Conservation (phyloP, 352 stramenopile genomes). For the Thalassiosira hispida region DNA sequence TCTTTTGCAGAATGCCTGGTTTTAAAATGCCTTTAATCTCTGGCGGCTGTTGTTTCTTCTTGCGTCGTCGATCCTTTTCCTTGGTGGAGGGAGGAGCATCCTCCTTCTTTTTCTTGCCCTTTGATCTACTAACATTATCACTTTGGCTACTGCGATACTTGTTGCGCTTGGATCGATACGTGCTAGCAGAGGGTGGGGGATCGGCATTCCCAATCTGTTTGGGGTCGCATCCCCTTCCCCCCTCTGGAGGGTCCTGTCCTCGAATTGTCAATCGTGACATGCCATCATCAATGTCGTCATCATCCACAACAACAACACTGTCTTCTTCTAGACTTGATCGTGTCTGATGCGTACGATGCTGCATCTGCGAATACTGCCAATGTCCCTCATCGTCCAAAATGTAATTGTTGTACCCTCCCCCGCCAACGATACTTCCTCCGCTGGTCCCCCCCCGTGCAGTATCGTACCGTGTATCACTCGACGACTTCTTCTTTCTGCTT, state of each 20-base stretch:
- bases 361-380: conserved; percentile 6
- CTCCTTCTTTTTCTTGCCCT: background rate
- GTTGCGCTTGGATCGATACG: too few relatives aligned
- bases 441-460: too few relatives aligned
- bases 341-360: background rate
- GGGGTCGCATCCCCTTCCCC: conserved; percentile 23
- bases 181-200: background rate
- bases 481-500: too few relatives aligned
- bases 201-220: background rate
- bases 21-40: conserved; percentile 11
- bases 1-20: conserved; percentile 26
- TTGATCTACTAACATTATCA: too few relatives aligned
- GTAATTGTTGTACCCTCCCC: conserved; percentile 11
- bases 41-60: background rate
- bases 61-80: background rate
- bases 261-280: conserved; percentile 7
- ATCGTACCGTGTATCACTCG: too few relatives aligned
- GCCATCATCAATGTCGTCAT: too few relatives aligned
- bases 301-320: too few relatives aligned
- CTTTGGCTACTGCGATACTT: too few relatives aligned
- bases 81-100: background rate
- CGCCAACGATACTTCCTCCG: background rate
- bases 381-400: conserved; percentile 24
- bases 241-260: conserved; percentile 22
- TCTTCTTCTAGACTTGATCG: too few relatives aligned